phyloP scores from a whole-genome alignment of 345 rosid species.

The Erucastrum elatum region DNA sequence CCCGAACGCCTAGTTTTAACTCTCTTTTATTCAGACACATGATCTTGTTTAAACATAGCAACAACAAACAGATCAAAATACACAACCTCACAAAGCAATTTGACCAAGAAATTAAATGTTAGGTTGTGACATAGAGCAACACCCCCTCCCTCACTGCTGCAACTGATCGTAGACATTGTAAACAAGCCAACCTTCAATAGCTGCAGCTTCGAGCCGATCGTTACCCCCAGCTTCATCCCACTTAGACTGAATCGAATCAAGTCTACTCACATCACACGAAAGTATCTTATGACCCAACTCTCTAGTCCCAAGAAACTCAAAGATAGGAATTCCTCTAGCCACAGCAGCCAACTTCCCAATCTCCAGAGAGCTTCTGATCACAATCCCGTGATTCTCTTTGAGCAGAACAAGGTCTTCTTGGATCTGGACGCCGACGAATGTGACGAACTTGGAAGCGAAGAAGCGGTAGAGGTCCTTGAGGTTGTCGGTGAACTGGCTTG shows the following conservation, averaged over 20 bases:
- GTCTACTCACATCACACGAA: conserved; percentile 37
- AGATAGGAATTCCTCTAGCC: conserved; percentile 31
- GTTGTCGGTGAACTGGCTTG: conserved; percentile 15
- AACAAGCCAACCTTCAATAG: conserved; percentile 42
- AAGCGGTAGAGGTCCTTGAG: conserved; percentile 41
- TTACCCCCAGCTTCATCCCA: conserved; percentile 33
- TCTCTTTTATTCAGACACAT: not conserved
- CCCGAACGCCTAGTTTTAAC: no score
- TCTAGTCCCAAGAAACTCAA: conserved; percentile 40
- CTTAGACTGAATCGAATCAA: conserved; percentile 39
- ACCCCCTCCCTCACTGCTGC: conserved; percentile 26
- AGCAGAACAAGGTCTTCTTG: conserved; percentile 32
- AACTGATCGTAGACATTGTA: conserved; percentile 39
- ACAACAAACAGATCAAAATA: not conserved
- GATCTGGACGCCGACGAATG: conserved; percentile 36
- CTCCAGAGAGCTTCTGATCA: conserved; percentile 38
- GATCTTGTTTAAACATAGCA: not conserved
- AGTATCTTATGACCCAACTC: conserved; percentile 39
- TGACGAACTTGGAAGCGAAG: conserved; percentile 43
- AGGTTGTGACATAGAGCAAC: not conserved
- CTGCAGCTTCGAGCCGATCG: conserved; percentile 43
- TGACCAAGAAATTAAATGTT: not conserved
- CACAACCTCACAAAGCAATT: not conserved
- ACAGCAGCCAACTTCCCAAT: conserved; percentile 37
- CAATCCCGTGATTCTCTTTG: conserved; percentile 36